Conservation (phyloP, 2,329 filamentous ascomycete species). For the Epichloe baconii region DNA sequence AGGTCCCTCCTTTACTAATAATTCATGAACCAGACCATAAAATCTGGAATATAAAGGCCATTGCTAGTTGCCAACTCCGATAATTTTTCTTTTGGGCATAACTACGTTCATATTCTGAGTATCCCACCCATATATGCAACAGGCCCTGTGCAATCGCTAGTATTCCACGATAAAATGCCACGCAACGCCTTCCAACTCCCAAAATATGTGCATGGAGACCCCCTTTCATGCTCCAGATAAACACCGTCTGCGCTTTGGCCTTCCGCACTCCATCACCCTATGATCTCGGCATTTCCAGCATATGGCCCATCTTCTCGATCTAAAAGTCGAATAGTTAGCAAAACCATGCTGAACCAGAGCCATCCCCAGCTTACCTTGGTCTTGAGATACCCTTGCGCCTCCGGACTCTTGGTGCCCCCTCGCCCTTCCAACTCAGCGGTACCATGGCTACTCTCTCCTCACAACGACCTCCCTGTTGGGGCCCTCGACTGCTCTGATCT, state of each 20-base stretch:
- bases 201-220: not conserved
- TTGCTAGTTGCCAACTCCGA: too few relatives aligned
- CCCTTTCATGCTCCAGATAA: not conserved
- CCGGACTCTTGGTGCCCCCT: constrained; percentile 73
- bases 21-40: too few relatives aligned
- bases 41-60: too few relatives aligned
- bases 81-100: not conserved
- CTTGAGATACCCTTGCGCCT: constrained; percentile 86
- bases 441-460: constrained; percentile 91
- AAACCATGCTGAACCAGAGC: not conserved
- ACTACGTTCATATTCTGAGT: too few relatives aligned
- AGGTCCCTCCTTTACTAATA: too few relatives aligned
- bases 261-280: not conserved
- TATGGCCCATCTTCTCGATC: constrained; percentile 83
- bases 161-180: not conserved
- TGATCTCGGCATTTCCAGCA: constrained; percentile 44
- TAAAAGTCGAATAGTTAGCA: constrained; percentile 21
- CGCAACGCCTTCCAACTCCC: not conserved
- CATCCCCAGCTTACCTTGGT: constrained; percentile 59
- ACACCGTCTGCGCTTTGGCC: not conserved
- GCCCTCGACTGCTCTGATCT: constrained; percentile 87
- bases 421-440: constrained; percentile 80
- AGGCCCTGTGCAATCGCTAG: not conserved
- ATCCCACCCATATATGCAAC: not conserved
- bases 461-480: constrained; percentile 80